Evolutionary conservation across 257 asterid species (phyloP).

Genomic region (Pogostemon cablin): DNA sequence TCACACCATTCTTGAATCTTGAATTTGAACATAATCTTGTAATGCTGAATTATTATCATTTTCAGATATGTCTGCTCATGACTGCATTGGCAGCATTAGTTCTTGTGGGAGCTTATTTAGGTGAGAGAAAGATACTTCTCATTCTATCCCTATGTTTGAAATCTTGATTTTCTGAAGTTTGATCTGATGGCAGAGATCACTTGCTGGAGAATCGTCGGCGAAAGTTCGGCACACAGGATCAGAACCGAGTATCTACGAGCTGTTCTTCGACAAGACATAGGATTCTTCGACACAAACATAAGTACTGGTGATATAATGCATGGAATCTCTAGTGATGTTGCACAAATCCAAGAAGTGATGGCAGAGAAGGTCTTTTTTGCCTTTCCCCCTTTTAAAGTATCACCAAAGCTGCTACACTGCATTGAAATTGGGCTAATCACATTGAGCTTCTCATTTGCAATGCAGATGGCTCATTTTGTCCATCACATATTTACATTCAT

Average conservation of each 20-base stretch:
- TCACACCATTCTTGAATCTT: not conserved
- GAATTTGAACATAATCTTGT: not conserved
- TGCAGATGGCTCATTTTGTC: slow-evolving; percentile 86
- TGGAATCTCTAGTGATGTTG: slow-evolving; percentile 89
- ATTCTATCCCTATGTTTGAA: not conserved
- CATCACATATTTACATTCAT: slow-evolving; percentile 83
- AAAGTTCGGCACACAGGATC: slow-evolving; percentile 75
- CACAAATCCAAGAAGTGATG: slow-evolving; percentile 91
- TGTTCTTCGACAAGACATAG: slow-evolving; percentile 74
- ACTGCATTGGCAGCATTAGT: slow-evolving; percentile 70
- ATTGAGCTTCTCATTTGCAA: not conserved
- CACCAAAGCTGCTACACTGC: not conserved
- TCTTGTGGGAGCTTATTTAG: slow-evolving; percentile 78
- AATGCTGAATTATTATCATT: not conserved
- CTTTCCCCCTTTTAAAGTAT: not conserved
- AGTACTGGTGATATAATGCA: slow-evolving; percentile 85
- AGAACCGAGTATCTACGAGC: slow-evolving; percentile 79
- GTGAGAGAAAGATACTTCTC: slow-evolving; percentile 34
- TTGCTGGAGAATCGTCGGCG: slow-evolving; percentile 89
- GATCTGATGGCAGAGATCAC: slow-evolving; percentile 60
- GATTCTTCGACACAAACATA: slow-evolving; percentile 70
- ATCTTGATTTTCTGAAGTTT: slow-evolving; percentile 6
- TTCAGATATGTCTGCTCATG: slow-evolving; percentile 72
- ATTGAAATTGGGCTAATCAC: not conserved
- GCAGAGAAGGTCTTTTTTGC: slow-evolving; percentile 65